Percentiles rank a stretch among this genome's conserved stretches.
Evolutionary conservation across 1,284 basidiomycete genomes (phyloP).

Genomic region (Irpex sp.): DNA sequence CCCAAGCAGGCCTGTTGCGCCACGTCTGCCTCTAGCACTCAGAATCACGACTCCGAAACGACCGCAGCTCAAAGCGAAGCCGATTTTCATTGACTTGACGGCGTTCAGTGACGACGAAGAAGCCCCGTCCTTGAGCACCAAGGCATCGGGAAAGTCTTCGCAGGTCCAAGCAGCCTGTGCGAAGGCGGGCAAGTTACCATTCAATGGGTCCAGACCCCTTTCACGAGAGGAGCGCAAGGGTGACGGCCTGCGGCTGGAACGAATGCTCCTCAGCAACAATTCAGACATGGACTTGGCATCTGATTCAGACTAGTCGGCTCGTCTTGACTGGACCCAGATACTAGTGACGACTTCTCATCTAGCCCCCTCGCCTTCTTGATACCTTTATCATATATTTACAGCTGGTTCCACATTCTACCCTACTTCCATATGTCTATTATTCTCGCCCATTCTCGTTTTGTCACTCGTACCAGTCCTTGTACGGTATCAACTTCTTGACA

Average conservation of each 20-base stretch:
- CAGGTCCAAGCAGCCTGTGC: background rate
- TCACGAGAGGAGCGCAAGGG: background rate
- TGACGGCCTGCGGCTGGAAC: background rate
- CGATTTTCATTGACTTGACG: slow-evolving; percentile 8
- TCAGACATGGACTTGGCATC: background rate
- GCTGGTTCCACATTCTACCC: background rate
- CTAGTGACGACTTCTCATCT: background rate
- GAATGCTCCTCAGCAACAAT: background rate
- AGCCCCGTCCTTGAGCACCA: background rate
- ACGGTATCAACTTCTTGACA: background rate
- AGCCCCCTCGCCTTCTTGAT: too few species aligned
- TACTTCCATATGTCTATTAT: background rate
- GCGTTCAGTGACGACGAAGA: background rate
- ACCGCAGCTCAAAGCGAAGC: background rate
- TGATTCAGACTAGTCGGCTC: background rate
- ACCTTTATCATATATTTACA: too few species aligned
- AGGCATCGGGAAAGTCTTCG: background rate
- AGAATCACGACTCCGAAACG: background rate
- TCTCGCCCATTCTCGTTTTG: background rate
- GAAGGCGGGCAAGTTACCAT: background rate
- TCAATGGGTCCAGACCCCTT: background rate
- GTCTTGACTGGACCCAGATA: background rate
- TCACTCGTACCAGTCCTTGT: background rate
- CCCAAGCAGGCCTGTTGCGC: background rate
- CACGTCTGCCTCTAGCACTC: background rate